Base-by-base conservation (phyloP, 495 filamentous ascomycete species). In the Copromyces sp. region DNA sequence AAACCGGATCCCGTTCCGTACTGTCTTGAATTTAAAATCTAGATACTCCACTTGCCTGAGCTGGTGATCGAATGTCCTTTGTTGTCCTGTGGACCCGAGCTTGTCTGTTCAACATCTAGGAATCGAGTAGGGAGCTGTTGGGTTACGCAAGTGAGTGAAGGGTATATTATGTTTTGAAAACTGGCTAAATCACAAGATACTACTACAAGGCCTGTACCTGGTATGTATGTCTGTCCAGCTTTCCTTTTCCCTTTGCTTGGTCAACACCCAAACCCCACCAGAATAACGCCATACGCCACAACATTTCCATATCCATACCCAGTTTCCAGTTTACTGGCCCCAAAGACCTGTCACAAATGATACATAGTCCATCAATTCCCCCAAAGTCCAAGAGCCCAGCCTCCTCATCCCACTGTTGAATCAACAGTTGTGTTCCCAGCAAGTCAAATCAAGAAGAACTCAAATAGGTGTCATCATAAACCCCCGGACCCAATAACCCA, bases 401-500 rank as follows among this genome's bases (percentile, higher is more conserved):
- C 47, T 59, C 47, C 4, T 24, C 47, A 29, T 29, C 47, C 20
- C 45, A 20, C 20, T 53, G 11, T 12, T 40, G 39, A 12, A 40
- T 40, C 3, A 3, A 40, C 11, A 4, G 39, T 12, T 14, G 39
- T 2, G 39, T 40, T 14, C 2, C 39, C 39, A 29, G 20, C 45
- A 24, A 53, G 45, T 3, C 45, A 24, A 53, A 14, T 9, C 35
- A 37, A 37, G 35, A 24, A 24, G 24, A 24, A 24, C 0, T 24
- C 24, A 24, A 24, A 24, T 24, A 24, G 24, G 24, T 24, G 24
- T 24, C 24, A 65, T 65, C 53, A 65, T 35, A 65, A 65, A 29
- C 53, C 53, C 29, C 53, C 74, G 42, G 68, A 75, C 40, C 81
- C 90, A 72, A 97, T 86, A 78, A 90, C 93, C 95, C 95, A 98